Base-by-base conservation (phyloP, 129 eudicot species). In the Daucus carota region DNA sequence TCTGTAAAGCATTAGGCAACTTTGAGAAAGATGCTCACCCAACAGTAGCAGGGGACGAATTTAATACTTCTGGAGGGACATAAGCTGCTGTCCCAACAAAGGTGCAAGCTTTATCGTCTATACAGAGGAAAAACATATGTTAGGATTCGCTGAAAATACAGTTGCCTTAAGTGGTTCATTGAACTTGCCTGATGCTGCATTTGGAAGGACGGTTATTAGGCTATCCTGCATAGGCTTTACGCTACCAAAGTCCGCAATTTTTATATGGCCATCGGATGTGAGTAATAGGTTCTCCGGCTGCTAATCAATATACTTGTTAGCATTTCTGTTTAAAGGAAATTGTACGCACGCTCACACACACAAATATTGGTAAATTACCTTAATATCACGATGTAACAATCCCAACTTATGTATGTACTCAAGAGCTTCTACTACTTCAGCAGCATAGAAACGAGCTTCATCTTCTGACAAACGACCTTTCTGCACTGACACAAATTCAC, bases 1-100 rank as follows among this genome's bases (percentile, higher is more conserved):
- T 60, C 40, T 36, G 29, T 68, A 63, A 11, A n/a, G 28, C 46
- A 17, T 2, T 41, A 40, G 41, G 54, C 38, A 32, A 48, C 44
- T 59, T 10, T 14, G 65, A 75, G 63, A 59, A 26, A 79, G 22
- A 62, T 52, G 78, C 83, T 84, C 83, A 95, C 99, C 99, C 97
- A 76, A 92, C 84, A 78, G 99, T 93, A 41, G 96, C 98, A 70
- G 98, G 96, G 36, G 95, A 93, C 52, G 94, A 88, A 81, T 93
- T 90, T 67, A 93, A 79, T 48, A 93, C 96, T 83, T 95, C 99
- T 18, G 99, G 99, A 84, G 99, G 99, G 50, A 92, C 99, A 76
- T 95, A 95, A 38, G 99, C 99, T 54, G 99, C 99, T 9, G 99
- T 95, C 71, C 99, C 97, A 84, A 95, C 97, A 83, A 92, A 91